Evolutionary conservation across 345 rosid species (phyloP).

Genomic region (Melaleuca quinquenervia): DNA sequence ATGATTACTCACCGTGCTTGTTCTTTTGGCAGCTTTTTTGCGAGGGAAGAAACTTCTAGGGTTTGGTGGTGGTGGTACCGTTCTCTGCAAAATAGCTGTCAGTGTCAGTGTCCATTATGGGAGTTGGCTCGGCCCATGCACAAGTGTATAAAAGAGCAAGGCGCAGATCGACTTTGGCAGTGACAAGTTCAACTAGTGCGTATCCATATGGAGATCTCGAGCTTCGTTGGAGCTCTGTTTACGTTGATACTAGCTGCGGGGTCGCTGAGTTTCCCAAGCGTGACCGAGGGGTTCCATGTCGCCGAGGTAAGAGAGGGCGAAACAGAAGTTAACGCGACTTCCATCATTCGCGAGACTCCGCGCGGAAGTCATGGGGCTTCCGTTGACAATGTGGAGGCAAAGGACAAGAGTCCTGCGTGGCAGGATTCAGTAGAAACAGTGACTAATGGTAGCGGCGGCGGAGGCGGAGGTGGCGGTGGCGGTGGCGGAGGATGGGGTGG

Average conservation of each 20-base stretch:
- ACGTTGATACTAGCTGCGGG: not conserved
- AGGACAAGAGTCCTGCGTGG: not conserved
- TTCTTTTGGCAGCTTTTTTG: not conserved
- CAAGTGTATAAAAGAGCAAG: not conserved
- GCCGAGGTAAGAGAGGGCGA: not conserved
- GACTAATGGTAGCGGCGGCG: not conserved
- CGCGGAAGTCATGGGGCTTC: not conserved
- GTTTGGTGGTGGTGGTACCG: not conserved
- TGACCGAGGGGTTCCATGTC: not conserved
- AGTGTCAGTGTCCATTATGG: not conserved
- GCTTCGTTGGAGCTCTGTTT: not conserved
- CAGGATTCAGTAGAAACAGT: not conserved
- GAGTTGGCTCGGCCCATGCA: not conserved
- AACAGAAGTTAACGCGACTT: not conserved
- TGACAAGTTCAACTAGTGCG: not conserved
- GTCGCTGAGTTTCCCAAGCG: not conserved
- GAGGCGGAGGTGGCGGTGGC: not conserved
- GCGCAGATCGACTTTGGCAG: not conserved
- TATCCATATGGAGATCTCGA: not conserved
- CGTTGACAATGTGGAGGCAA: not conserved
- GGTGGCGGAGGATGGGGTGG: slow-evolving; percentile 12
- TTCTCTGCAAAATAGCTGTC: not conserved
- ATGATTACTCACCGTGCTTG: not conserved
- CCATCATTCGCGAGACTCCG: not conserved
- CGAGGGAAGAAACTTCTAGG: not conserved